Percentiles rank a stretch among this genome's conserved stretches.
Evolutionary conservation across 2,329 filamentous ascomycete species (phyloP).

Genomic region (Rugonectria rugulosa): DNA sequence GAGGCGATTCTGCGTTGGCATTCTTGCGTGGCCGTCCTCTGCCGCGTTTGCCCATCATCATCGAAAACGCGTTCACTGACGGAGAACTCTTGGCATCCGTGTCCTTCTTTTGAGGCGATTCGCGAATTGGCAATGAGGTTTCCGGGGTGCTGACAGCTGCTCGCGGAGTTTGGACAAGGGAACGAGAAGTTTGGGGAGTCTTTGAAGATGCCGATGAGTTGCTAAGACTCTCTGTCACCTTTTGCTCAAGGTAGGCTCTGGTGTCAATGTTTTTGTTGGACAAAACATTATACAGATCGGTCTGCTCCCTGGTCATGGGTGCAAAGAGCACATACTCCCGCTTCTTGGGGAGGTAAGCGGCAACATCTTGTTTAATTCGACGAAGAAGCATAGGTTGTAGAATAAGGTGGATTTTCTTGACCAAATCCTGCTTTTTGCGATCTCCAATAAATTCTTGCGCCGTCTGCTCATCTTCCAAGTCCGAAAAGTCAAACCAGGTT

Average conservation of each 20-base stretch:
- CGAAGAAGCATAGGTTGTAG: constrained; percentile 89
- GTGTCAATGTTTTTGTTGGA: constrained; percentile 65
- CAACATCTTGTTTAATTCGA: constrained; percentile 91
- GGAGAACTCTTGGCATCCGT: constrained; percentile 30
- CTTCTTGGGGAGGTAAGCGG: constrained; percentile 91
- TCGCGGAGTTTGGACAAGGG: constrained; percentile 35
- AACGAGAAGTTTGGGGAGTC: constrained; percentile 46
- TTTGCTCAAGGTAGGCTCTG: constrained; percentile 82
- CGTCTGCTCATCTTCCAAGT: constrained; percentile 81
- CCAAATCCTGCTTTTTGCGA: constrained; percentile 62
- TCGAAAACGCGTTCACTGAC: constrained; percentile 56
- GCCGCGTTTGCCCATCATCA: constrained; percentile 60
- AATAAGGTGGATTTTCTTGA: constrained; percentile 87
- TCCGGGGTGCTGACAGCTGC: constrained; percentile 21
- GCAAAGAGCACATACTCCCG: constrained; percentile 96
- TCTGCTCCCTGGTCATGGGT: constrained; percentile 88
- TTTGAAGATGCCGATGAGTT: constrained; percentile 43
- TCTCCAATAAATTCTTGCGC: constrained; percentile 83
- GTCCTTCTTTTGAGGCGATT: constrained; percentile 46
- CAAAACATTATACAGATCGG: constrained; percentile 80
- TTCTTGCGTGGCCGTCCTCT: constrained; percentile 34
- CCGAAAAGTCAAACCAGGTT: constrained; percentile 96
- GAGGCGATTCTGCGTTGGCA: constrained; percentile 31
- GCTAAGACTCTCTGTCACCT: constrained; percentile 71
- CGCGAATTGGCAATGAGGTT: constrained; percentile 45